Conservation (phyloP, 768 basidiomycete species). For the Tricholoma furcatifolium region DNA sequence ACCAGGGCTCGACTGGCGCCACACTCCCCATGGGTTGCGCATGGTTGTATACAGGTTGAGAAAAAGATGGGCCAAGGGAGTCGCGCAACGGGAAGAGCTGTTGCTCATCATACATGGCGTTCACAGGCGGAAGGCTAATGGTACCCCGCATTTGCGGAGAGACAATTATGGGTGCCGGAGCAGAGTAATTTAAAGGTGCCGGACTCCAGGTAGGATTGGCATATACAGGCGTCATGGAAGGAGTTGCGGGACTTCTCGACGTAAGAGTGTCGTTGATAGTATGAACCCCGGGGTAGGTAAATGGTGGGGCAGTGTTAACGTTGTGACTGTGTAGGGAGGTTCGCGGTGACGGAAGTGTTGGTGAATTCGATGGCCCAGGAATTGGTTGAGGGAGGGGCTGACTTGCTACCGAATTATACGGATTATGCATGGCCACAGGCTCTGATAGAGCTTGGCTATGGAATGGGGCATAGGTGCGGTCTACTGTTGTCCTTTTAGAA, state of each 20-base stretch:
- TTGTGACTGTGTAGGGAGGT: neutral
- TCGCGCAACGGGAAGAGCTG: neutral
- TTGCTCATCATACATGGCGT: slow-evolving; percentile 11
- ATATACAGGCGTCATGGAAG: neutral
- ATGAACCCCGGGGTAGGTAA: neutral
- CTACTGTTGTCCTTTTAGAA: neutral
- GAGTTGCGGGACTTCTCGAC: neutral
- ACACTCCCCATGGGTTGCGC: neutral
- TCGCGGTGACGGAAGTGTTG: neutral
- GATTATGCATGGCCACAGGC: slow-evolving; percentile 41
- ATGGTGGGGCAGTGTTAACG: neutral
- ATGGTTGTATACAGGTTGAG: neutral
- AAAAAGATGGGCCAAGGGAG: neutral
- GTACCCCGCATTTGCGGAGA: neutral
- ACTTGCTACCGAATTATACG: slow-evolving; percentile 23
- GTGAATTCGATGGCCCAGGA: neutral
- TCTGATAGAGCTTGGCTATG: slow-evolving; percentile 18
- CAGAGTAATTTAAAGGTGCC: neutral
- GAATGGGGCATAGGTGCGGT: slow-evolving; percentile 8
- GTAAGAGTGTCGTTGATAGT: neutral
- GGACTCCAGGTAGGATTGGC: neutral
- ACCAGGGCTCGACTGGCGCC: slow-evolving; percentile 8
- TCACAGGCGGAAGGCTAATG: slow-evolving; percentile 10
- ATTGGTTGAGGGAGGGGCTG: neutral
- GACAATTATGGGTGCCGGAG: neutral